Conservation (phyloP, 2,329 filamentous ascomycete genomes). For the Fusarium albosuccineum region DNA sequence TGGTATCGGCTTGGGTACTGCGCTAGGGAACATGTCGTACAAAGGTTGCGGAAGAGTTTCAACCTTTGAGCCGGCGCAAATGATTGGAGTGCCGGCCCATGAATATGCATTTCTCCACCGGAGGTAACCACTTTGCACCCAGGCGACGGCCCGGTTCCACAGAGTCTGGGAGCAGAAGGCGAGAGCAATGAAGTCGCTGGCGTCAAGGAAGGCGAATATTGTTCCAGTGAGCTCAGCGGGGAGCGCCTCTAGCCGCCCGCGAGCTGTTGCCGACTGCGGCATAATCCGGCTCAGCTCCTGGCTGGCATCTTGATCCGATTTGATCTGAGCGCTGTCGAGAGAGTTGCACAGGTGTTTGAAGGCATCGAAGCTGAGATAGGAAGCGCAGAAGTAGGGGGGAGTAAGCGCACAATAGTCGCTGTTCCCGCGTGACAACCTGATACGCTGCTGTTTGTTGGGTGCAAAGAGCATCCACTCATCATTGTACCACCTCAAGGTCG, state of each 20-base stretch:
- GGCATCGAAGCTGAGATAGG: constrained; percentile 13
- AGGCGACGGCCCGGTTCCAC: neutral
- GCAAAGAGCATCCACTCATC: no score
- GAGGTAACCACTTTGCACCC: neutral
- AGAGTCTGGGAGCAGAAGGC: constrained; percentile 15
- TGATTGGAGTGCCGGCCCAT: constrained; percentile 21
- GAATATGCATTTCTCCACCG: constrained; percentile 18
- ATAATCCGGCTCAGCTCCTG: neutral
- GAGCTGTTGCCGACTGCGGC: neutral
- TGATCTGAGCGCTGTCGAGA: neutral
- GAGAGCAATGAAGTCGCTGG: neutral
- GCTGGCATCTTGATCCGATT: neutral
- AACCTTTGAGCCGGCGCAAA: neutral
- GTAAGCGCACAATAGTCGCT: neutral
- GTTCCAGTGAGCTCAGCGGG: neutral
- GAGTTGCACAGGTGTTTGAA: constrained; percentile 21
- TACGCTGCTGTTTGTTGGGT: neutral
- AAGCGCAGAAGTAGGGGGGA: constrained; percentile 6
- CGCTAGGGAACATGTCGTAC: neutral
- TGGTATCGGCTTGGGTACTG: neutral
- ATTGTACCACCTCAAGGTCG: no score
- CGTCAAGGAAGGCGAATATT: neutral
- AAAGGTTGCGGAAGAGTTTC: neutral
- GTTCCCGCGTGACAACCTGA: neutral
- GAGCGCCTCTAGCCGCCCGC: neutral